Evolutionary conservation across 73 alveolate genomes (phyloP), one percentile per base, ranked within the genome.

Genomic region (Blepharisma stoltei): DNA sequence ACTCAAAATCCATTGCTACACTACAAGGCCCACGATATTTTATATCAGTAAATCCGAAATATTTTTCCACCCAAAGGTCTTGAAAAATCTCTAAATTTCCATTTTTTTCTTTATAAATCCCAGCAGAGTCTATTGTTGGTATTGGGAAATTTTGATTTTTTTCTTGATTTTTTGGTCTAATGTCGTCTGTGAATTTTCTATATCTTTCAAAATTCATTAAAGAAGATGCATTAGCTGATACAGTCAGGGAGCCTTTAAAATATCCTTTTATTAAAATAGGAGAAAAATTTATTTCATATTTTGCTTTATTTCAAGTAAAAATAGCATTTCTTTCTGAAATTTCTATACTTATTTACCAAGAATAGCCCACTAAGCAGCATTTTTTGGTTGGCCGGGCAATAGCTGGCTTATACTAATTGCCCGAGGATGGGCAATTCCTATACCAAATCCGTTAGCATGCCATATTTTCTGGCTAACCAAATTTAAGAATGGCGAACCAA

Each of bases 131-230:
- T 25, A 18, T 14, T 18, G 5, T 20, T 14, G 14, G 14, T 32
- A 32, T 32, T 32, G 41, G 41, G 3, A 32, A 32, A 32, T 32
- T 32, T 32, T 32, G 0, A 60, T 60, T 60, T 14, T 25, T 60
- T 38, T 25, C 73, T 9, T 60, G 18, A 60, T 60, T 38, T n/a
- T 60, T 60, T 9, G 14, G 37, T 8, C 37, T 25, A 20, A 14
- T 14, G 0, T 9, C 4, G 2, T n/a, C 46, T 1, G 0, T 47
- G 11, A 0, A 9, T 14, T n/a, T 60, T 38, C 73, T 60, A 60
- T 14, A 18, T 38, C 73, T 60, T 60, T 60, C 73, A 25, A 60
- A 60, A 60, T 60, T 60, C 46, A 60, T 14, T 60, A 60, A 60
- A 60, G 73, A 60, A 8, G 46, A 14, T 18, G 14, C 73, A 60